phyloP scores from a whole-genome alignment of 228 moss, liverwort and hornwort genomes.

The Sphagnum fallax region DNA sequence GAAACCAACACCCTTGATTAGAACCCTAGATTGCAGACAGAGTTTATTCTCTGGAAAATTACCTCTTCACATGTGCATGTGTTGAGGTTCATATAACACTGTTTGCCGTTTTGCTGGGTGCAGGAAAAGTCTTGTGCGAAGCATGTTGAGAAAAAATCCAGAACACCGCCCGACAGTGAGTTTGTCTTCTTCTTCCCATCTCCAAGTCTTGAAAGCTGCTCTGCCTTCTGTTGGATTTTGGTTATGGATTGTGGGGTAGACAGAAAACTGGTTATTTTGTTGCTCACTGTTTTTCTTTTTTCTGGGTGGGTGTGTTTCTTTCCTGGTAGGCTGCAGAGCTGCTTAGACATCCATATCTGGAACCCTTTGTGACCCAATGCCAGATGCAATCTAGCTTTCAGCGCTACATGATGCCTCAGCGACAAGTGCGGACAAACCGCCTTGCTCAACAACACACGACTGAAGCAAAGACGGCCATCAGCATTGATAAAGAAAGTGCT shows the following conservation, averaged over 20 bases:
- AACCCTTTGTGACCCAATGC: conserved; percentile 47
- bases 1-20: too few relatives aligned
- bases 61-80: too few relatives aligned
- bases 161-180: conserved; percentile 60
- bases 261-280: too few relatives aligned
- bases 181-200: neutral
- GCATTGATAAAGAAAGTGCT: conserved; percentile 34
- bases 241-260: too few relatives aligned
- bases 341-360: conserved; percentile 50
- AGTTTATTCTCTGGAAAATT: too few relatives aligned
- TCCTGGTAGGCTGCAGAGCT: conserved; percentile 40
- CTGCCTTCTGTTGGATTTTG: too few relatives aligned
- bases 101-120: too few relatives aligned
- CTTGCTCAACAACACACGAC: conserved; percentile 11
- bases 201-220: too few relatives aligned
- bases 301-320: neutral
- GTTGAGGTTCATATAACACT: too few relatives aligned
- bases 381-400: conserved; percentile 41
- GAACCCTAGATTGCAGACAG: too few relatives aligned
- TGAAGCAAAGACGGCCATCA: conserved; percentile 21
- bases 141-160: conserved; percentile 60
- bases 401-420: conserved; percentile 25
- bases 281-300: too few relatives aligned
- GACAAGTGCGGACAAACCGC: conserved; percentile 18
- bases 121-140: conserved; percentile 53